Percentiles rank a stretch among this genome's conserved stretches.
Evolutionary conservation across 495 filamentous ascomycete species (phyloP).

Genomic region (Penicillium lividum): DNA sequence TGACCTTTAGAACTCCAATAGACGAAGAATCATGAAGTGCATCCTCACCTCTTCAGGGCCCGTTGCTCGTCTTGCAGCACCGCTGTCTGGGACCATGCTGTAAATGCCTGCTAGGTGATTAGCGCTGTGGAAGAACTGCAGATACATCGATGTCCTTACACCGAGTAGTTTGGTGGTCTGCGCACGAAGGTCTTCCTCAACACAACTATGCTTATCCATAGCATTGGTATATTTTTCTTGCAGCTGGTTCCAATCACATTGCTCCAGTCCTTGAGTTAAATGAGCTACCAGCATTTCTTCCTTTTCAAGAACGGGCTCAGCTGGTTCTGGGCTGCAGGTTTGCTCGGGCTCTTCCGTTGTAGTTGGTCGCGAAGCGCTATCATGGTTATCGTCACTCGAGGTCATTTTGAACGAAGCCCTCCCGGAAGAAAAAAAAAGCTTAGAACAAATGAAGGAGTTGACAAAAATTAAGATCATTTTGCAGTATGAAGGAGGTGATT

Average conservation of each 20-base stretch:
- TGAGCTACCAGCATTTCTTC: conserved; percentile 20
- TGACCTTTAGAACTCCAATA: not conserved
- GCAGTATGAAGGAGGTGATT: not conserved
- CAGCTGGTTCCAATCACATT: conserved; percentile 69
- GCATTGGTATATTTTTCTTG: conserved; percentile 61
- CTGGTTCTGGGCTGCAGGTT: conserved; percentile 15
- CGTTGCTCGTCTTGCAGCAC: conserved; percentile 68
- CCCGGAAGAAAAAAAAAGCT: not conserved
- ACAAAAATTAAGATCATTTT: not conserved
- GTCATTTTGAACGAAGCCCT: not conserved
- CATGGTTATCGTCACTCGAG: not conserved
- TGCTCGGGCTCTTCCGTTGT: not conserved
- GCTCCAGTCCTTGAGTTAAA: conserved; percentile 31
- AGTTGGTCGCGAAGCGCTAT: not conserved
- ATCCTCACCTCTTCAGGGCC: conserved; percentile 61
- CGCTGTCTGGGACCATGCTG: conserved; percentile 66
- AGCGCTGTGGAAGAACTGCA: not conserved
- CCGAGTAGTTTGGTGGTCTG: conserved; percentile 66
- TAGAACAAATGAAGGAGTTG: not conserved
- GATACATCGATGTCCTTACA: conserved; percentile 34
- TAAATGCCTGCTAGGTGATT: conserved; percentile 54
- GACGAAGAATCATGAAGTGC: not conserved
- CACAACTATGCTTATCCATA: conserved; percentile 57
- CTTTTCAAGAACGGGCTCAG: conserved; percentile 6
- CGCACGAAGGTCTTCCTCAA: conserved; percentile 61